Evolutionary conservation across 768 basidiomycete genomes (phyloP), one percentile per base, ranked within the genome.

Genomic region (Podaxis sp.): DNA sequence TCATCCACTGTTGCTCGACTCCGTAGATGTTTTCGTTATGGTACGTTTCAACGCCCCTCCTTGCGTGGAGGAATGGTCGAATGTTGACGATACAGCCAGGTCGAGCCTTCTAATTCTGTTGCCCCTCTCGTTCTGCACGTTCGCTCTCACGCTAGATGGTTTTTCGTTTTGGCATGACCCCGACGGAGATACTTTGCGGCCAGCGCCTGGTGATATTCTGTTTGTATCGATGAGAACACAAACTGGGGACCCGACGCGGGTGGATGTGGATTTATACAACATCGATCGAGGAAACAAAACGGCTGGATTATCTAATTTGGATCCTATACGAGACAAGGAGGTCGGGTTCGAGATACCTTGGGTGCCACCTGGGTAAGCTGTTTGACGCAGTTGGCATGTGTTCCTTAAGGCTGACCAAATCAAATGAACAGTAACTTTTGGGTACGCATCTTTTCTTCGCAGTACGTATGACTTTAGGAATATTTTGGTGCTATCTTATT

Each of bases 181-280:
- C 33, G 59, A 27, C 5, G 50, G 59, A 5, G 37, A 53, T 11
- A 54, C 51, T 25, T 43, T 43, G 25, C 36, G 38, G 15, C 49
- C 49, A 22, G 25, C n/a, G 9, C 59, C 50, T 9, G 25, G 17
- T 9, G 59, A 60, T 19, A 29, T 53, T 19, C 13, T 53, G 19
- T 52, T 29, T 17, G 11, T 52, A 11, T 17, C 7, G 3, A 27
- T 60, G 25, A n/a, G 19, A 27, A 13, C 25, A n/a, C 51, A 54
- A 22, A 29, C 22, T 2, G 37, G 50, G 19, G 59, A 60, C 13
- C 59, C 52, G 12, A 52, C 5, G 40, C 51, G 17, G 4, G 59
- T 60, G 25, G 59, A 60, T 41, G 22, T 60, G 37, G n/a, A 9
- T 1, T 53, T 60, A 22, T 60, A 53, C n/a, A 53, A 54, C n/a